Evolutionary conservation across 345 rosid genomes (phyloP).

Genomic region (Hibiscus syriacus): DNA sequence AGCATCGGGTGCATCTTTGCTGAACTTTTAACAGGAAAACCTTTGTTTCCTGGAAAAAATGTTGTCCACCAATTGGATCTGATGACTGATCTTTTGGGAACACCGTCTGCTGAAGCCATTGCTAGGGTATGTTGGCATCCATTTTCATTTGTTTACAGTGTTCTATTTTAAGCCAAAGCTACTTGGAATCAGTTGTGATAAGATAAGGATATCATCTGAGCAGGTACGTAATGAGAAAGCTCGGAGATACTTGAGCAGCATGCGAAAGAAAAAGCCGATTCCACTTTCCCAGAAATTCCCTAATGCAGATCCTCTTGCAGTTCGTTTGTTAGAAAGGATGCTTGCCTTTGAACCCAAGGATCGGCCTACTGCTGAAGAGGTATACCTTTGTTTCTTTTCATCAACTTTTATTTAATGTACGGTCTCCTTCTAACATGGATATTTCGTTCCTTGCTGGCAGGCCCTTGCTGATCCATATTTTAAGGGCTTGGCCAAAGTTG

Average conservation of each 20-base stretch:
- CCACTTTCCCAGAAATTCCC: constrained; percentile 87
- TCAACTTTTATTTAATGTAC: not conserved
- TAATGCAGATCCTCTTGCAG: constrained; percentile 87
- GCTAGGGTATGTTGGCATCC: constrained; percentile 45
- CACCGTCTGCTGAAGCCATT: constrained; percentile 88
- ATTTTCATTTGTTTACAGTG: constrained; percentile 2
- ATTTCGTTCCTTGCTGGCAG: constrained; percentile 28
- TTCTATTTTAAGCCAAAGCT: not conserved
- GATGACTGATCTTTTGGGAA: constrained; percentile 92
- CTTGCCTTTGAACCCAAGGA: constrained; percentile 91
- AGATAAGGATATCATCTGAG: constrained; percentile 14
- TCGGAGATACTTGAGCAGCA: constrained; percentile 85
- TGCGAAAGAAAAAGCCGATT: constrained; percentile 83
- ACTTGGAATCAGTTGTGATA: constrained; percentile 4
- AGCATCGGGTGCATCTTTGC: constrained; percentile 96
- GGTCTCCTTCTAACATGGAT: constrained; percentile 9
- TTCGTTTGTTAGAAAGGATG: constrained; percentile 81
- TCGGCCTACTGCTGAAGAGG: constrained; percentile 93
- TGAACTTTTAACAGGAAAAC: constrained; percentile 89
- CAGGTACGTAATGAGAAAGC: constrained; percentile 99
- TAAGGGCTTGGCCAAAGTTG: constrained; percentile 83
- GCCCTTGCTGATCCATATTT: constrained; percentile 98
- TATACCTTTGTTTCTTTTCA: constrained; percentile 8
- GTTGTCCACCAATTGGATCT: constrained; percentile 94
- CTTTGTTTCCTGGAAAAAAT: constrained; percentile 93